phyloP scores from a whole-genome alignment of 2,329 filamentous ascomycete species.

The Colletotrichum sp. region DNA sequence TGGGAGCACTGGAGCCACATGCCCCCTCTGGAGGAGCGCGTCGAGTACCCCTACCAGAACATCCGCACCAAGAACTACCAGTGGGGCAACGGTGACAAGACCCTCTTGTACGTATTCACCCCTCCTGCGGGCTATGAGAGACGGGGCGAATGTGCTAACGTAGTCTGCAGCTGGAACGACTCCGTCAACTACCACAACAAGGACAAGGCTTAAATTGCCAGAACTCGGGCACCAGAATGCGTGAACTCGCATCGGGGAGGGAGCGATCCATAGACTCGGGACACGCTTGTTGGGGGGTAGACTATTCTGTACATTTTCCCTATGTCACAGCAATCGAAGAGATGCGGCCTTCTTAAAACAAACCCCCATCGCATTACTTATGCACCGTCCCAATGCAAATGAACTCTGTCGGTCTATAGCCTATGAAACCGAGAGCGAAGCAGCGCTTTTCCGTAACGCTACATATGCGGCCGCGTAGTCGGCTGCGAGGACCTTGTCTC shows the following conservation, averaged over 20 bases:
- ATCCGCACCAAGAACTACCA: constrained; percentile 94
- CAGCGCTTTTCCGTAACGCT: constrained; percentile 50
- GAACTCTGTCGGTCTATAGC: background rate
- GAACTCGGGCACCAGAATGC: background rate
- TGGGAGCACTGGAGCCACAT: constrained; percentile 94
- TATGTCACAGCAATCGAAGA: constrained; percentile 17
- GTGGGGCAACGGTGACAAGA: constrained; percentile 96
- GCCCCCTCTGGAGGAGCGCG: constrained; percentile 86
- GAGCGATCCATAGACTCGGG: constrained; percentile 18
- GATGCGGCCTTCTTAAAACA: constrained; percentile 4
- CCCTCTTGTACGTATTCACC: constrained; percentile 64
- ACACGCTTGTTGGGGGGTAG: constrained; percentile 11
- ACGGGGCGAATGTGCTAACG: constrained; percentile 19
- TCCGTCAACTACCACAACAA: constrained; percentile 97
- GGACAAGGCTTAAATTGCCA: constrained; percentile 64
- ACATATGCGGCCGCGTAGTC: constrained; percentile 72
- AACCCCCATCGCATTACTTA: background rate
- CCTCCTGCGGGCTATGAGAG: background rate
- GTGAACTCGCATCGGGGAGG: background rate
- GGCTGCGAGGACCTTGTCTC: constrained; percentile 67
- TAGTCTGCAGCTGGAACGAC: constrained; percentile 79
- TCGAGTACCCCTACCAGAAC: constrained; percentile 97
- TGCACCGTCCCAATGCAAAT: background rate
- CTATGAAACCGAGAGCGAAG: constrained; percentile 10
- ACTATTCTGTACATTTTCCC: constrained; percentile 32